Base-by-base conservation (phyloP, 2,329 filamentous ascomycete genomes). In the Calonectria pteridis region DNA sequence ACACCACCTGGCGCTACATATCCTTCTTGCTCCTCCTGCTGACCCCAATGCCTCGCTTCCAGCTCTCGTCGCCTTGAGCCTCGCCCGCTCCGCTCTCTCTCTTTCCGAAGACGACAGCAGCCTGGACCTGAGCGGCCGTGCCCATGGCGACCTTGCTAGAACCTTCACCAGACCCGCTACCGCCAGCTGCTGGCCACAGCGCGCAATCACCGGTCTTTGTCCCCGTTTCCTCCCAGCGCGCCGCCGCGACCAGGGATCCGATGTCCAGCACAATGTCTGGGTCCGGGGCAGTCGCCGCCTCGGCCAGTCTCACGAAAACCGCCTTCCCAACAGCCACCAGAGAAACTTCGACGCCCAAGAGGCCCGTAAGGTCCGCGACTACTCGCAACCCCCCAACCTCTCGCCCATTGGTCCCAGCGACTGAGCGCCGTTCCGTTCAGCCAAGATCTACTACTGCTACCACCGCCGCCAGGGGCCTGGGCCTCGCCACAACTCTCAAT, bases 351-450 rank as follows among this genome's bases (percentile, higher is more conserved):
- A 73, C 77, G 35, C 73, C 72, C 58, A 76, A 70, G 59, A 78
- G 76, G 74, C 75, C 77, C 51, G 68, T 72, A 14, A 79, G 77
- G 70, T 77, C 79, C 29, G 67, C 71, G 59, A 76, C 64, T 28
- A 59, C 76, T 35, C 79, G 79, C 67, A 79, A 75, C 74, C 77
- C 69, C 46, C 67, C 78, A 73, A 79, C 72, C 43, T 75, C 77
- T 49, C 87, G 84, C 71, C 83, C 87, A 18, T 79, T 89, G 74
- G 76, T 89, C 29, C 87, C 88, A 10, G 82, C 84, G n/a, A 84
- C 87, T 10, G 88, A 90, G 79, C 86, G 87, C 63, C 86, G 82
- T 75, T 85, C 85, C 13, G 85, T 86, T 73, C 85, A 86, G 53
- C 85, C 84, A 28, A 85, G 82, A 75, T 81, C 74, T 66, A 46